Evolutionary conservation across 2,329 filamentous ascomycete species (phyloP).

Genomic region (Talaromyces sp.): DNA sequence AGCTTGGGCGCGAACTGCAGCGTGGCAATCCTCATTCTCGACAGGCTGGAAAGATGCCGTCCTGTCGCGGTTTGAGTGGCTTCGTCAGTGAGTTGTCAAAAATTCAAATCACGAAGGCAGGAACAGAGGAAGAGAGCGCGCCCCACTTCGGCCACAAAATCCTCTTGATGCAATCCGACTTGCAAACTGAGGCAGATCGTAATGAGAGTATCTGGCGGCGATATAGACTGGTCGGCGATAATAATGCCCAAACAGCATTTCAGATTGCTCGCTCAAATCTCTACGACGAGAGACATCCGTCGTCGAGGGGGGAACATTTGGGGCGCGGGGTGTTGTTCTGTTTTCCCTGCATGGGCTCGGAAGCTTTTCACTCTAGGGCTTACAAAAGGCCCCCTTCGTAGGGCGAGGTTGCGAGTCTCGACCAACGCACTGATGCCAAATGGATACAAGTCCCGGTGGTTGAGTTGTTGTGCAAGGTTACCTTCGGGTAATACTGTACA

Average conservation of each 20-base stretch:
- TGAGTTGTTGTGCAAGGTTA: not conserved
- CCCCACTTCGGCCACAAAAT: not conserved
- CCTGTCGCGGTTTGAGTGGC: not conserved
- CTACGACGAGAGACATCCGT: not conserved
- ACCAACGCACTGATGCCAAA: not conserved
- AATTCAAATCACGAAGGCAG: not conserved
- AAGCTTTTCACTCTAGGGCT: not conserved
- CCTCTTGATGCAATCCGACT: not conserved
- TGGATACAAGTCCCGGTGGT: not conserved
- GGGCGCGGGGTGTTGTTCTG: not conserved
- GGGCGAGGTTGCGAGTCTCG: not conserved
- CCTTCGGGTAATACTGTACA: not conserved
- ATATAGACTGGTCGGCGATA: not conserved
- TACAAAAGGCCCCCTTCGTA: not conserved
- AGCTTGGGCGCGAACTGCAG: constrained; percentile 42
- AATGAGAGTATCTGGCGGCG: not conserved
- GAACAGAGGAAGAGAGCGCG: not conserved
- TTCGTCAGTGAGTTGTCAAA: not conserved
- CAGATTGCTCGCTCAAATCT: not conserved
- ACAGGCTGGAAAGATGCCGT: not conserved
- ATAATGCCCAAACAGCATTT: not conserved
- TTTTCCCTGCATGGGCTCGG: not conserved
- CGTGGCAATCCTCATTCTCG: constrained; percentile 42
- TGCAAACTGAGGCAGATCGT: not conserved
- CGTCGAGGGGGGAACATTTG: not conserved